Evolutionary conservation across 768 basidiomycete species (phyloP).

Genomic region (Brasilioporus rufonigricans): DNA sequence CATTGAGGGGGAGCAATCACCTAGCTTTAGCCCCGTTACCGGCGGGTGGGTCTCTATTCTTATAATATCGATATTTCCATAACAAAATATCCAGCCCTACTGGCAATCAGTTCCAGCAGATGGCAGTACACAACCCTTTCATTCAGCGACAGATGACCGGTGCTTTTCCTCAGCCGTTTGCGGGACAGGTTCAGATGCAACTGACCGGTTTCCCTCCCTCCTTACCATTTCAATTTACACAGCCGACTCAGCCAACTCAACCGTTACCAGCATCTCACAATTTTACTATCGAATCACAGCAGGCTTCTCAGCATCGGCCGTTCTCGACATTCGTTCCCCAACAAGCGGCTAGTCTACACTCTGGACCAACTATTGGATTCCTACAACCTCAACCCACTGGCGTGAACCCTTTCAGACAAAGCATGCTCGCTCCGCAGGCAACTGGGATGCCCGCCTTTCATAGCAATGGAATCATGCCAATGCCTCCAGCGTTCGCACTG

Average conservation of each 20-base stretch:
- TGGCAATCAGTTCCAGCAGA: constrained; percentile 53
- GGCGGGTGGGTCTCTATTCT: constrained; percentile 38
- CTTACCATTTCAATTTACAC: constrained; percentile 38
- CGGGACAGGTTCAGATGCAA: constrained; percentile 47
- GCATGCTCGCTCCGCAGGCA: constrained; percentile 61
- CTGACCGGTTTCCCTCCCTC: constrained; percentile 54
- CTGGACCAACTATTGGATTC: constrained; percentile 45
- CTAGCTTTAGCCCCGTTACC: constrained; percentile 65
- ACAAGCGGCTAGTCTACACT: constrained; percentile 46
- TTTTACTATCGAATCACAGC: constrained; percentile 36
- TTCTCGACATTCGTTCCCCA: constrained; percentile 56
- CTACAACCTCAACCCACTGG: constrained; percentile 57
- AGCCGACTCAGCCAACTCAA: constrained; percentile 18
- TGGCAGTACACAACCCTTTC: constrained; percentile 75
- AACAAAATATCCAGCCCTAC: constrained; percentile 40
- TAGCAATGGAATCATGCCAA: constrained; percentile 18
- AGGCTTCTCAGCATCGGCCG: constrained; percentile 45
- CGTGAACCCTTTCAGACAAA: constrained; percentile 83
- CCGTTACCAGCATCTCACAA: constrained; percentile 6
- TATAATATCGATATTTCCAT: constrained; percentile 3
- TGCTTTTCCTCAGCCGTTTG: constrained; percentile 46
- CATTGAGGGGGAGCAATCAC: constrained; percentile 78
- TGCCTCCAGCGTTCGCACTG: constrained; percentile 5
- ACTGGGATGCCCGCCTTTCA: constrained; percentile 56
- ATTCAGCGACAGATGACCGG: constrained; percentile 53